phyloP scores from a whole-genome alignment of 192 early-diverging fungal genomes.

The Backusella parvicylindrica region DNA sequence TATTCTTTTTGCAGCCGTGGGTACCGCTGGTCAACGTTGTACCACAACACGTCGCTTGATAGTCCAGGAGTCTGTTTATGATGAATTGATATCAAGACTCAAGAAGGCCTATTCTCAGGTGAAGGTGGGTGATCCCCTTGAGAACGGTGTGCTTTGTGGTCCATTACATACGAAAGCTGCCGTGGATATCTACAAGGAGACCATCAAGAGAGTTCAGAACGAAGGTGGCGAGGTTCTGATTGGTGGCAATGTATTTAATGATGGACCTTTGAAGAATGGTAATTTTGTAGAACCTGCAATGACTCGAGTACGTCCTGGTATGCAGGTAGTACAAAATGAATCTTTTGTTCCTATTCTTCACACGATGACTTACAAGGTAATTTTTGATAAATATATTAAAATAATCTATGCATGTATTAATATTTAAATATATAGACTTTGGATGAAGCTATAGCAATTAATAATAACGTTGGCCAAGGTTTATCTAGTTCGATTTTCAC shows the following conservation, averaged over 20 bases:
- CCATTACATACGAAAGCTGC: slow-evolving; percentile 88
- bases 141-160: slow-evolving; percentile 81
- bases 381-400: neutral
- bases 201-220: slow-evolving; percentile 71
- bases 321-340: slow-evolving; percentile 86
- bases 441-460: slow-evolving; percentile 82
- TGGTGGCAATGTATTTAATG: slow-evolving; percentile 76
- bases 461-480: slow-evolving; percentile 91
- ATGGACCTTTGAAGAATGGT: slow-evolving; percentile 49
- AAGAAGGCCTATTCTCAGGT: slow-evolving; percentile 85
- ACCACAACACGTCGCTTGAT: slow-evolving; percentile 91
- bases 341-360: slow-evolving; percentile 95
- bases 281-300: slow-evolving; percentile 95
- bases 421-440: slow-evolving; percentile 44
- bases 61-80: slow-evolving; percentile 85
- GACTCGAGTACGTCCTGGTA: slow-evolving; percentile 71
- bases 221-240: slow-evolving; percentile 85
- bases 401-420: neutral
- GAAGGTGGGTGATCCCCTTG: slow-evolving; percentile 83
- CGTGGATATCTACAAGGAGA: slow-evolving; percentile 69
- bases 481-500: slow-evolving; percentile 87
- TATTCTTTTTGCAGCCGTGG: slow-evolving; percentile 91
- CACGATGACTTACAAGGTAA: slow-evolving; percentile 67
- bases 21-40: slow-evolving; percentile 94
- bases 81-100: slow-evolving; percentile 74